phyloP scores from a whole-genome alignment of 306 rosid species.

The Morella rubra region DNA sequence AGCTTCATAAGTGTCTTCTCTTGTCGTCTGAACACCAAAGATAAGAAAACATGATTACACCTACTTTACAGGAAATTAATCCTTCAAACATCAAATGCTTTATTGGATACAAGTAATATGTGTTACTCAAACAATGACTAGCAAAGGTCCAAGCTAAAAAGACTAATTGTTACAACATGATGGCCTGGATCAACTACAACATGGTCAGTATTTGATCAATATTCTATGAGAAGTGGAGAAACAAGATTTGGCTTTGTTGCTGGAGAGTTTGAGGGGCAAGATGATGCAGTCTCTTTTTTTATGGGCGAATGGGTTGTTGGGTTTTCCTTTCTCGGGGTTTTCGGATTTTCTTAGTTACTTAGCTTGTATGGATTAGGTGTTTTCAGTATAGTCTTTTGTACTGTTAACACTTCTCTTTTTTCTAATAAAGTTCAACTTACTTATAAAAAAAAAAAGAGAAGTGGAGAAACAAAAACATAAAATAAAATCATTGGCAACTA shows the following conservation, averaged over 20 bases:
- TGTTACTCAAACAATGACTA: background rate
- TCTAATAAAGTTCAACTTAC: too few relatives aligned
- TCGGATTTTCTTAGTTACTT: too few relatives aligned
- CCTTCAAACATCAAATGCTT: background rate
- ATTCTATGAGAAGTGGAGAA: background rate
- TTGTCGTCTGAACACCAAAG: conserved; percentile 64
- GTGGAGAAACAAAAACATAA: background rate
- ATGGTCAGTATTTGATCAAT: background rate
- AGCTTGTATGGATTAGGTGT: too few relatives aligned
- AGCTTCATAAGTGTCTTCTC: conserved; percentile 94
- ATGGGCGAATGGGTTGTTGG: background rate
- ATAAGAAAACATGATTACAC: conserved; percentile 10
- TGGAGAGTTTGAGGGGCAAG: background rate
- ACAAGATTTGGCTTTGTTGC: background rate
- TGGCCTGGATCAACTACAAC: background rate
- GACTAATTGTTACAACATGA: background rate
- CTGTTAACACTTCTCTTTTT: too few relatives aligned
- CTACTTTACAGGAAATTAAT: background rate
- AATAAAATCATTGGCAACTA: background rate
- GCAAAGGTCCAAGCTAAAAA: conserved; percentile 1
- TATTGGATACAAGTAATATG: background rate
- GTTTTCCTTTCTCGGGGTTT: too few relatives aligned
- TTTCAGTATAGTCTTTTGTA: too few relatives aligned
- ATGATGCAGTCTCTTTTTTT: background rate
- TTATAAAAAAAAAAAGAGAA: background rate